Evolutionary conservation across 768 basidiomycete species (phyloP).

Genomic region (Gymnopilus junonius): DNA sequence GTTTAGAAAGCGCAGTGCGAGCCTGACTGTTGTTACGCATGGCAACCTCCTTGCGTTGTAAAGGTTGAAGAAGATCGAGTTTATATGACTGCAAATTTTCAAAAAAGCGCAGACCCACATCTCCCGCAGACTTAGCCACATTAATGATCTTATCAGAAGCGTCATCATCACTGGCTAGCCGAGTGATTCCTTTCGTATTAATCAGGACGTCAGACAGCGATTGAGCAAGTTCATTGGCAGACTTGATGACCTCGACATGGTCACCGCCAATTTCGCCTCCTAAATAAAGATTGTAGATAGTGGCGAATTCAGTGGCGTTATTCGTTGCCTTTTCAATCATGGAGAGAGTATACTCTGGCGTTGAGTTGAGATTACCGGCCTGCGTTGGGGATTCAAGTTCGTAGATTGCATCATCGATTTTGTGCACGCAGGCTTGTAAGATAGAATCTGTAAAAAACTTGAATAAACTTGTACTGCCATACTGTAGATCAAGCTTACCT

Average conservation of each 20-base stretch:
- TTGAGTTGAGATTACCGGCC: conserved; percentile 95
- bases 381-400: conserved; percentile 96
- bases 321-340: conserved; percentile 98
- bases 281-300: conserved; percentile 90
- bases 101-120: conserved; percentile 90
- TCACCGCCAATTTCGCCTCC: conserved; percentile 88
- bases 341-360: conserved; percentile 96
- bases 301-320: conserved; percentile 96
- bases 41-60: conserved; percentile 83
- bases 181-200: conserved; percentile 95
- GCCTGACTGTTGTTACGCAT: conserved; percentile 89
- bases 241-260: conserved; percentile 97
- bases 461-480: conserved; percentile 15
- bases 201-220: conserved; percentile 88
- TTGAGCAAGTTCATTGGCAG: conserved; percentile 96
- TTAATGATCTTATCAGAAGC: conserved; percentile 88
- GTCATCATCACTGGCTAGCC: conserved; percentile 89
- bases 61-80: conserved; percentile 76
- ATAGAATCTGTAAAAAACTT: conserved; percentile 75
- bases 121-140: conserved; percentile 85
- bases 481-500: conserved; percentile 47
- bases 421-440: conserved; percentile 93
- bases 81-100: conserved; percentile 96
- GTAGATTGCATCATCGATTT: conserved; percentile 96
- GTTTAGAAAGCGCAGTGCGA: conserved; percentile 78